These are phyloP conservation scores for Clavispora phyllophila DNA, from an alignment of 805 yeast species.

Conservation along the genomic window DNA sequence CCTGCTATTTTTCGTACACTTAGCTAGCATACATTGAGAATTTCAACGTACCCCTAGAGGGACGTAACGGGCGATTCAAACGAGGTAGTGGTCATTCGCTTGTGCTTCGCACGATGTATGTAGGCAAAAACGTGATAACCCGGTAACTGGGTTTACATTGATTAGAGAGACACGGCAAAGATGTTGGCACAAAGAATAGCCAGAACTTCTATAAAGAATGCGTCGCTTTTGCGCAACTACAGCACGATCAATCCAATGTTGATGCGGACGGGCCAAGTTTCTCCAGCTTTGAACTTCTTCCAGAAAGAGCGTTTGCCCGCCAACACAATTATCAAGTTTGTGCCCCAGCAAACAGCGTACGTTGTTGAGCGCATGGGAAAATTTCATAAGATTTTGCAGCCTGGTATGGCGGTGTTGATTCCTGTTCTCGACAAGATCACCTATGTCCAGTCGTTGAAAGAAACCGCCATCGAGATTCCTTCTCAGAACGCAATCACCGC, in stretches of 20 bases:
- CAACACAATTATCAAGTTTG: constrained; percentile 70
- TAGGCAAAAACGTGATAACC: neutral
- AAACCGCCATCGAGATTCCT: constrained; percentile 80
- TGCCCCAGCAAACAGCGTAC: constrained; percentile 90
- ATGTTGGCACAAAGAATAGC: neutral
- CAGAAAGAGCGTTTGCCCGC: constrained; percentile 65
- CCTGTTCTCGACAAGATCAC: constrained; percentile 74
- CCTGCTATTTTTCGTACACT: too few relatives aligned
- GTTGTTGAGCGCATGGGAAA: constrained; percentile 89
- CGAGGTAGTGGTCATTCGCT: neutral
- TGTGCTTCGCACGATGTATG: neutral
- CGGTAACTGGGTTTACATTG: too few relatives aligned
- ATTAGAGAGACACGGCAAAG: neutral
- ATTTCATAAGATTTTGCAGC: constrained; percentile 59
- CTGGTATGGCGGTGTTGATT: constrained; percentile 69
- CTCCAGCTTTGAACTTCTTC: constrained; percentile 45
- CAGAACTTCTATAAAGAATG: neutral
- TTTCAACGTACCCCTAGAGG: too few relatives aligned
- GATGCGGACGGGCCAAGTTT: constrained; percentile 2
- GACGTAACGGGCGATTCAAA: neutral
- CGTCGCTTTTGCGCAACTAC: constrained; percentile 5
- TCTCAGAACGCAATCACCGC: constrained; percentile 80
- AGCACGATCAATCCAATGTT: constrained; percentile 4
- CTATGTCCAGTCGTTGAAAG: constrained; percentile 79
- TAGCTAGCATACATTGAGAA: too few relatives aligned